phyloP scores from a whole-genome alignment of 169 alveolate genomes.

The Plasmodium inui region DNA sequence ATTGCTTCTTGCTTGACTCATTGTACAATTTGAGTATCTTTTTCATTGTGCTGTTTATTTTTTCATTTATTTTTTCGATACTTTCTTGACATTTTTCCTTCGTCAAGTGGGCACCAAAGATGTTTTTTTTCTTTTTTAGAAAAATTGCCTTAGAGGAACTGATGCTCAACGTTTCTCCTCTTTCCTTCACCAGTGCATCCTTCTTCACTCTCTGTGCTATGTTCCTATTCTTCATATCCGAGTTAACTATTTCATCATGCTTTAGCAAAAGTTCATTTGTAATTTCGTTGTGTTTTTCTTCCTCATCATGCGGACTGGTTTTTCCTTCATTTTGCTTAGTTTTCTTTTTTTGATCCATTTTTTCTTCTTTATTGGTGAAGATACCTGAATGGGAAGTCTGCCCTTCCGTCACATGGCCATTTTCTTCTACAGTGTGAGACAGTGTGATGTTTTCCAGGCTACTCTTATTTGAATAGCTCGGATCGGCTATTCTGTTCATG shows the following conservation, averaged over 20 bases:
- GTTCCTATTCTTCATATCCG: background rate
- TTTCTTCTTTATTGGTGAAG: background rate
- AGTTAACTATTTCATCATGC: background rate
- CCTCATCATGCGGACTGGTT: background rate
- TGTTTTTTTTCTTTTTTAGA: background rate
- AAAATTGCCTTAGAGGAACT: background rate
- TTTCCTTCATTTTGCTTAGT: constrained; percentile 2
- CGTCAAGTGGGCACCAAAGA: constrained; percentile 7
- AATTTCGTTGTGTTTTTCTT: background rate
- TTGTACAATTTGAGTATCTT: constrained; percentile 14
- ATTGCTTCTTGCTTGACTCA: constrained; percentile 58
- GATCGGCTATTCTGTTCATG: background rate
- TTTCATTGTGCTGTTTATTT: constrained; percentile 34
- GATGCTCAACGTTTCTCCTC: background rate
- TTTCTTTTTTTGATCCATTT: constrained; percentile 5
- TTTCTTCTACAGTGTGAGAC: background rate
- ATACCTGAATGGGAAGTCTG: background rate
- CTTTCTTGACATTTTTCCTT: constrained; percentile 33
- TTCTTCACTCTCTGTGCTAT: background rate
- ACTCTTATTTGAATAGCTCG: background rate
- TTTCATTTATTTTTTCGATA: constrained; percentile 42
- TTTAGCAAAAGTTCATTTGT: background rate
- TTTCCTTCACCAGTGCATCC: background rate
- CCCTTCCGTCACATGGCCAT: background rate
- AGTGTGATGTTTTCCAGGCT: background rate